Conservation (phyloP, 208 protist genomes). For the Leishmania gerbilli region DNA sequence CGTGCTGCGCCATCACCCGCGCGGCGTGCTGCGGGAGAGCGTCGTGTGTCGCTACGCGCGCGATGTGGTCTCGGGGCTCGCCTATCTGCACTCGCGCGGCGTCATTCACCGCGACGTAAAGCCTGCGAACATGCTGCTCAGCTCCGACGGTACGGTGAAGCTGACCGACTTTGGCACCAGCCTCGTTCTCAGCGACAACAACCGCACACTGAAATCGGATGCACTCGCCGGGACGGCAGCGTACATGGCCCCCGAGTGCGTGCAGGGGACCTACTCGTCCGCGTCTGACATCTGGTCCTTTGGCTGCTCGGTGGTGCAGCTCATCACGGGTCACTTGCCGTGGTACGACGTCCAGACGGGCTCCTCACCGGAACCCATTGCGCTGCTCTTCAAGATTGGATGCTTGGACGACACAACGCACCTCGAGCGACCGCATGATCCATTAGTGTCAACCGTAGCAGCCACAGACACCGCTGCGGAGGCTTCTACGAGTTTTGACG, state of each 20-base stretch:
- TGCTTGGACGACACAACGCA: constrained; percentile 38
- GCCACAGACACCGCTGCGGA: constrained; percentile 2
- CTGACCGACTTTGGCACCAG: constrained; percentile 88
- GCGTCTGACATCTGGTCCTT: constrained; percentile 89
- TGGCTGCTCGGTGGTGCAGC: constrained; percentile 77
- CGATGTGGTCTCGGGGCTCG: constrained; percentile 55
- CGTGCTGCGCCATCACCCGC: constrained; percentile 41
- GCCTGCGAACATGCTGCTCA: constrained; percentile 84
- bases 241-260: constrained; percentile 80
- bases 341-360: constrained; percentile 45
- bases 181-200: constrained; percentile 41
- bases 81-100: constrained; percentile 65
- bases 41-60: constrained; percentile 61
- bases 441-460: constrained; percentile 13
- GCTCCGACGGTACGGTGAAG: constrained; percentile 64
- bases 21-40: constrained; percentile 47
- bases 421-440: constrained; percentile 40
- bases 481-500: background rate
- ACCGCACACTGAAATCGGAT: constrained; percentile 35
- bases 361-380: constrained; percentile 28
- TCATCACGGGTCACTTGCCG: constrained; percentile 56
- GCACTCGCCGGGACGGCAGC: constrained; percentile 65
- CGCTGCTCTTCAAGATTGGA: constrained; percentile 67
- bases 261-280: constrained; percentile 54
- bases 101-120: constrained; percentile 89